Evolutionary conservation across 176 grass and related monocot genomes (phyloP), one percentile per base, ranked within the genome.

Genomic region (Musa acuminata): DNA sequence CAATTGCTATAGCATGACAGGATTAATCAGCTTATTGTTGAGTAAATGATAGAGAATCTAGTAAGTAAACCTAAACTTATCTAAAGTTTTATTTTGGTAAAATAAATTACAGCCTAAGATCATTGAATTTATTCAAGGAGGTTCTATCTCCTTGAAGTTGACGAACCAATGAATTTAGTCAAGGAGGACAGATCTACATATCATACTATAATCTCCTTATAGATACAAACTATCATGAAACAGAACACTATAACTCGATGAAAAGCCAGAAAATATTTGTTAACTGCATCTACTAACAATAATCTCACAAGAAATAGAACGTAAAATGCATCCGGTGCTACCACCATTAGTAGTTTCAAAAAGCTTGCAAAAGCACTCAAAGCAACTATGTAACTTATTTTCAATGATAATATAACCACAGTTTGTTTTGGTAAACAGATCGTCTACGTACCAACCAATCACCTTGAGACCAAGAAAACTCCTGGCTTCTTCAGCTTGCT

Each of bases 401-500:
- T 24, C 27, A 69, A 69, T 49, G 67, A 73, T 54, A 49, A 2
- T 13, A 49, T 51, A 54, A 73, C 22, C 22, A 73, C 6, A 49
- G 55, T 54, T 55, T 53, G 19, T 55, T 55, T 29, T 21, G 16
- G 8, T 9, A 55, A 50, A 55, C 8, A 55, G 53, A 29, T 49
- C 49, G 23, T 27, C 22, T 55, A 57, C 72, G 29, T 57, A 73
- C 51, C 52, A 14, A 29, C 19, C 48, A 53, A 26, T 94, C 90
- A 99, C 80, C 91, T 99, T 54, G 85, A 87, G 49, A 80, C 19
- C 3, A 93, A 62, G 24, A 90, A 59, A 66, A 84, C 79, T 26
- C 92, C 83, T 64, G 85, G 86, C 76, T 87, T 87, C 43, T 80
- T 78, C 67, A 80, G 84, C 78, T 99, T 93, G 80, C 87, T 91